These are phyloP conservation scores for Ustulina deusta DNA, from an alignment of 2,329 filamentous ascomycete species.

Conservation along the genomic window DNA sequence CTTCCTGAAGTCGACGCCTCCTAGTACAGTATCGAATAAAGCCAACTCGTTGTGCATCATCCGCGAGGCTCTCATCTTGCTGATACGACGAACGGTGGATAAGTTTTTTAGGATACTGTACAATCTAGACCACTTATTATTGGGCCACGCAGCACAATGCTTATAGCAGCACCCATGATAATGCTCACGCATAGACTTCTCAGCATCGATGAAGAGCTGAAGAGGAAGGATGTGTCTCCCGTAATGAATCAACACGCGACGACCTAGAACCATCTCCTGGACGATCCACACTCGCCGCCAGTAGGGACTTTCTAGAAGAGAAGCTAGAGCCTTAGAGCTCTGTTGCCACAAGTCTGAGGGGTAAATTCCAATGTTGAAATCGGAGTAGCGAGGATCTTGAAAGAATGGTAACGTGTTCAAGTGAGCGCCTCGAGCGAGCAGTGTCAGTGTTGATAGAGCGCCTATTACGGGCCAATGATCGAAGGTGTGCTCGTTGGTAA, in stretches of 20 bases:
- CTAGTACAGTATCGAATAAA: neutral
- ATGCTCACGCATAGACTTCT: constrained; percentile 8
- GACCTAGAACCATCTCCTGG: constrained; percentile 9
- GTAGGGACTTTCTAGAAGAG: neutral
- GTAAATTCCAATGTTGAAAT: constrained; percentile 8
- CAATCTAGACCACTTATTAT: constrained; percentile 4
- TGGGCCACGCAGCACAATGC: neutral
- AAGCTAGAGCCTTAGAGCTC: neutral
- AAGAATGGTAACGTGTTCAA: constrained; percentile 5
- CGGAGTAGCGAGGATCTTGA: constrained; percentile 5
- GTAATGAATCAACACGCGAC: constrained; percentile 3
- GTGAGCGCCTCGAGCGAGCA: neutral
- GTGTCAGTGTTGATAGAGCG: neutral
- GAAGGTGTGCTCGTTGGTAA: neutral
- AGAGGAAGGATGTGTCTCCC: constrained; percentile 12
- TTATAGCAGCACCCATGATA: neutral
- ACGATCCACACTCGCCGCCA: constrained; percentile 5
- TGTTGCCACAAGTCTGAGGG: constrained; percentile 5
- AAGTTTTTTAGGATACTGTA: neutral
- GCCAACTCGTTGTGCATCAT: neutral
- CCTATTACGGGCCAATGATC: neutral
- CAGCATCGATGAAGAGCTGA: constrained; percentile 8
- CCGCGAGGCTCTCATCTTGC: neutral
- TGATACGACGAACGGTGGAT: neutral
- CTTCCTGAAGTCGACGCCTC: constrained; percentile 4